A percentile compares a stretch with the other conserved stretches of the same genome.
Conservation (phyloP, 2,329 filamentous ascomycete species). For the Cucurbitaria berberidis region DNA sequence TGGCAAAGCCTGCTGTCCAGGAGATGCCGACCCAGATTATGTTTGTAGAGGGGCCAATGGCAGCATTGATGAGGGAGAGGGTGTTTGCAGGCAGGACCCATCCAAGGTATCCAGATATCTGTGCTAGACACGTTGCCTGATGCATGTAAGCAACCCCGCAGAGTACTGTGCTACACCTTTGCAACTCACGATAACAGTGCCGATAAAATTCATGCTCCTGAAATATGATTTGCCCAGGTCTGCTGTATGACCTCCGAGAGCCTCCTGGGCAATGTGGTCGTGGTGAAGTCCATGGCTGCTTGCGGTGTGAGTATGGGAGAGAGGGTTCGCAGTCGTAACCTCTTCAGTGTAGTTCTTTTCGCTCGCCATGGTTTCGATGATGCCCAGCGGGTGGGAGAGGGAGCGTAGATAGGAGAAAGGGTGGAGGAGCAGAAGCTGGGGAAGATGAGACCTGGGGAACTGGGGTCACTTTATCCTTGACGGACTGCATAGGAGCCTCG, state of each 20-base stretch:
- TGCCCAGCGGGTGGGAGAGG: neutral
- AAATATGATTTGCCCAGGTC: conserved; percentile 37
- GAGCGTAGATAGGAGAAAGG: neutral
- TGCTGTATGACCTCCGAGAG: conserved; percentile 32
- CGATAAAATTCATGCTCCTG: conserved; percentile 33
- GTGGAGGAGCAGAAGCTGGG: neutral
- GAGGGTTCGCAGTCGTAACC: conserved; percentile 6
- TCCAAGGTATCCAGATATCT: conserved; percentile 40
- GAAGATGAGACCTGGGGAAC: conserved; percentile 6
- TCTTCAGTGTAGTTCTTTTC: conserved; percentile 25
- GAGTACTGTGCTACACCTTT: neutral
- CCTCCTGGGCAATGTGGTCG: conserved; percentile 37
- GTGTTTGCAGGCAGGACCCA: conserved; percentile 42
- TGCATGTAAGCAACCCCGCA: neutral
- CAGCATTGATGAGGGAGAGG: conserved; percentile 43
- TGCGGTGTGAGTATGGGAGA: conserved; percentile 12
- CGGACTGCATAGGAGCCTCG: conserved; percentile 6
- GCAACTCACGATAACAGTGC: conserved; percentile 36
- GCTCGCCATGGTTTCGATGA: conserved; percentile 22
- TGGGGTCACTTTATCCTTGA: conserved; percentile 14
- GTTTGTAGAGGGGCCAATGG: conserved; percentile 47
- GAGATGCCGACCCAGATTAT: conserved; percentile 48
- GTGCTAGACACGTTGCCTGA: conserved; percentile 40
- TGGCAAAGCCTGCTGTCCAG: conserved; percentile 44
- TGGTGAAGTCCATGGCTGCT: conserved; percentile 32